Evolutionary conservation across 345 rosid species (phyloP).

Genomic region (Bruguiera parviflora): DNA sequence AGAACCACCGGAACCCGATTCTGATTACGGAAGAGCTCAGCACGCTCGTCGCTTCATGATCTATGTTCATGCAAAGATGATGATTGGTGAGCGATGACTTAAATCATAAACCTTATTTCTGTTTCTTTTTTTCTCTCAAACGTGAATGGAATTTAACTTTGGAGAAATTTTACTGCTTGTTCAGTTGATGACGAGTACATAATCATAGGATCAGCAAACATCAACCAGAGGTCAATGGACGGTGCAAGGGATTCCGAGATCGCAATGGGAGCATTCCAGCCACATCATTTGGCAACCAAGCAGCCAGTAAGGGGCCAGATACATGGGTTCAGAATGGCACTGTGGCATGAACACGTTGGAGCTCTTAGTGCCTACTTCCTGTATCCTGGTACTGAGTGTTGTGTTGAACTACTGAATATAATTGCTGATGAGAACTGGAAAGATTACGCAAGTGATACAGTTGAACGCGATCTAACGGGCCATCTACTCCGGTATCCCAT

Average conservation of each 20-base stretch:
- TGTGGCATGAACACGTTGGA: conserved; percentile 66
- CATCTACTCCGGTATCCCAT: conserved; percentile 71
- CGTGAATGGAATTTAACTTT: neutral
- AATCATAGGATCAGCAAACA: conserved; percentile 85
- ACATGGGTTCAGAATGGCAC: conserved; percentile 52
- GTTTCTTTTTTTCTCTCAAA: no score
- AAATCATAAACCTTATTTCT: neutral
- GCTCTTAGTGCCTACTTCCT: neutral
- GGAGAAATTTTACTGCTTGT: neutral
- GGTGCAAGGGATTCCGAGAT: conserved; percentile 82
- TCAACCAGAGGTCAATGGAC: conserved; percentile 90
- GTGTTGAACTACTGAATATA: conserved; percentile 36
- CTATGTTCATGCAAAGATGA: conserved; percentile 84
- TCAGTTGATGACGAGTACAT: conserved; percentile 90
- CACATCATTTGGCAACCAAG: conserved; percentile 39
- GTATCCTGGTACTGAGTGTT: conserved; percentile 39
- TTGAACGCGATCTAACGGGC: conserved; percentile 32
- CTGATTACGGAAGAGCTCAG: conserved; percentile 68
- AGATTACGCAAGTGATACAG: conserved; percentile 25
- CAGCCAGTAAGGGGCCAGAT: conserved; percentile 47
- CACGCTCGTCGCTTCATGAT: conserved; percentile 76
- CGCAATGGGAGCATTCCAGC: conserved; percentile 88
- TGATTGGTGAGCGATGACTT: conserved; percentile 52
- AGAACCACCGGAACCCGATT: conserved; percentile 43
- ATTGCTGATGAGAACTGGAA: conserved; percentile 45